phyloP scores from a whole-genome alignment of 345 rosid genomes.

The Raphanus sativus region DNA sequence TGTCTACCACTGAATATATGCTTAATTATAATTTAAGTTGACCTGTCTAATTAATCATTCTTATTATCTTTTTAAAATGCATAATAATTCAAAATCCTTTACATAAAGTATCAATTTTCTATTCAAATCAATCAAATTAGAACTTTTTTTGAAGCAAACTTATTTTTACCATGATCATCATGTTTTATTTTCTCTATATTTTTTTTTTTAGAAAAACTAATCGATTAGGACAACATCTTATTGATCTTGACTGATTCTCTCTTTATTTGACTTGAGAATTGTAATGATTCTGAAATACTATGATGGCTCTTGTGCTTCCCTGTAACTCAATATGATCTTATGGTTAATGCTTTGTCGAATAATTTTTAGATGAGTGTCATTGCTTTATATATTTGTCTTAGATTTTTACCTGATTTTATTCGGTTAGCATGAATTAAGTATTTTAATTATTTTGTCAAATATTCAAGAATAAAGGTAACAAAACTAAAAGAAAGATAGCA shows the following conservation, averaged over 20 bases:
- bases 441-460: neutral
- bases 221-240: neutral
- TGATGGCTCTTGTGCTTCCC: neutral
- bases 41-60: constrained; percentile 32
- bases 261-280: neutral
- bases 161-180: constrained; percentile 1
- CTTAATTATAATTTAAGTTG: constrained; percentile 32
- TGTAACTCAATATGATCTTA: neutral
- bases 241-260: constrained; percentile 3
- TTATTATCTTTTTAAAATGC: constrained; percentile 3
- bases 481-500: neutral
- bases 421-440: neutral
- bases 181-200: neutral
- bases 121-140: neutral
- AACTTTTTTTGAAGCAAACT: neutral
- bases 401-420: neutral
- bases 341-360: neutral
- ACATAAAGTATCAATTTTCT: neutral
- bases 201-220: neutral
- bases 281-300: neutral
- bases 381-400: neutral
- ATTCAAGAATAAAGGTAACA: neutral
- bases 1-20: constrained; percentile 41
- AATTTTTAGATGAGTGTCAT: constrained; percentile 10
- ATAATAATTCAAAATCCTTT: neutral